These are phyloP conservation scores for Inga oerstediana DNA, from an alignment of 306 rosid species.

Conservation along the genomic window DNA sequence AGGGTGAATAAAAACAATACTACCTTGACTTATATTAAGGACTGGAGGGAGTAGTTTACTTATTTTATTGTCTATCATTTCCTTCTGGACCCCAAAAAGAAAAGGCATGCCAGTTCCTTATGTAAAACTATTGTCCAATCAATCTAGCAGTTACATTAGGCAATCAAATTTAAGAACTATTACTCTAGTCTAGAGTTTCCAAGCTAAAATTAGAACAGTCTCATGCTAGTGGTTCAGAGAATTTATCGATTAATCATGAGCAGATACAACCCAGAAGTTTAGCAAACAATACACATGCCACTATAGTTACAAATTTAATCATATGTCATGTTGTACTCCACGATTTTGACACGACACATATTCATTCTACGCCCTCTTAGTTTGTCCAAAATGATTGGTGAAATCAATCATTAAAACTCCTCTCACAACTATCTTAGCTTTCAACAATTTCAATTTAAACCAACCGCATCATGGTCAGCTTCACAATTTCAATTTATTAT, in stretches of 20 bases:
- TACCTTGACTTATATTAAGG: too few species aligned
- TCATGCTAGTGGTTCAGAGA: not conserved
- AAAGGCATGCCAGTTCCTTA: not conserved
- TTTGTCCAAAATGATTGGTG: not conserved
- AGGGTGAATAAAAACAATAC: not conserved
- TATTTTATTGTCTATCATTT: not conserved
- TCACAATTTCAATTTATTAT: too few species aligned
- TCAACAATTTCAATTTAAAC: not conserved
- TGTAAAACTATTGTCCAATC: not conserved
- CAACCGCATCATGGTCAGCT: too few species aligned
- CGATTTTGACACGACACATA: not conserved
- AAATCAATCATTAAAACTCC: conserved; percentile 4
- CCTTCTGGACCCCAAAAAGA: not conserved
- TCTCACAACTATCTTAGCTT: not conserved
- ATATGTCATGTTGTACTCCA: not conserved
- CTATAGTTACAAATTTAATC: not conserved
- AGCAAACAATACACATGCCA: not conserved
- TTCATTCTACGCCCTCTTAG: not conserved
- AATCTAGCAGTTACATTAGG: conserved; percentile 1
- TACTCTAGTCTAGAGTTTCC: not conserved
- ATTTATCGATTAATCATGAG: not conserved
- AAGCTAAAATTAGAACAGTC: not conserved
- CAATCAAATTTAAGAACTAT: not conserved
- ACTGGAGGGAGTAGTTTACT: not conserved
- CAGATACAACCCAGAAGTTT: not conserved